phyloP scores from a whole-genome alignment of 2,329 filamentous ascomycete species.

The Chaetomium globosum region DNA sequence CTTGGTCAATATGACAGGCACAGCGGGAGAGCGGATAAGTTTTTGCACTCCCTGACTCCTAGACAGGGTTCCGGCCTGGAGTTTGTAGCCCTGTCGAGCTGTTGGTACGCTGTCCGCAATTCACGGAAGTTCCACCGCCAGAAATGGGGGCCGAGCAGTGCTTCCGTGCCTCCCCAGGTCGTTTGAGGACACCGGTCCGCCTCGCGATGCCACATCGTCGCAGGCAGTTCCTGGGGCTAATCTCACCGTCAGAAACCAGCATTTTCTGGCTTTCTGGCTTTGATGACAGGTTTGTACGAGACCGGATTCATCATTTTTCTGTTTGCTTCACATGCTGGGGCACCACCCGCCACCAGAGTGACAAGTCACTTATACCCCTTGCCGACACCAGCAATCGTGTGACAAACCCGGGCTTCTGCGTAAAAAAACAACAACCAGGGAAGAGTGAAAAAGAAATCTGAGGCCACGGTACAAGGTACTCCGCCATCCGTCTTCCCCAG shows the following conservation, averaged over 20 bases:
- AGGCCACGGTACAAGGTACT: conserved; percentile 25
- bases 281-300: neutral
- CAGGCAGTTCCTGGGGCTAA: conserved; percentile 8
- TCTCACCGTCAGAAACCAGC: neutral
- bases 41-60: conserved; percentile 12
- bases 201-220: conserved; percentile 25
- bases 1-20: conserved; percentile 8
- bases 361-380: conserved; percentile 22
- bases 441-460: conserved; percentile 23
- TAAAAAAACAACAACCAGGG: conserved; percentile 17
- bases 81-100: conserved; percentile 6
- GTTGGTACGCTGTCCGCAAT: conserved; percentile 18
- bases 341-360: conserved; percentile 1
- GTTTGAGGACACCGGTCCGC: conserved; percentile 26
- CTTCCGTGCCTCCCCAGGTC: conserved; percentile 18
- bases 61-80: conserved; percentile 6
- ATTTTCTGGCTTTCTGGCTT: neutral
- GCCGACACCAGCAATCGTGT: conserved; percentile 10
- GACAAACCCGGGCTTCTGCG: conserved; percentile 25
- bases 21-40: conserved; percentile 7
- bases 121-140: neutral
- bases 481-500: conserved; percentile 33
- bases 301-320: neutral
- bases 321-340: conserved; percentile 25
- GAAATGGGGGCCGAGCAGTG: conserved; percentile 14